Evolutionary conservation across 371 early-diverging fungal genomes (phyloP), one percentile per base, ranked within the genome.

Genomic region (Umbelopsis sp.): DNA sequence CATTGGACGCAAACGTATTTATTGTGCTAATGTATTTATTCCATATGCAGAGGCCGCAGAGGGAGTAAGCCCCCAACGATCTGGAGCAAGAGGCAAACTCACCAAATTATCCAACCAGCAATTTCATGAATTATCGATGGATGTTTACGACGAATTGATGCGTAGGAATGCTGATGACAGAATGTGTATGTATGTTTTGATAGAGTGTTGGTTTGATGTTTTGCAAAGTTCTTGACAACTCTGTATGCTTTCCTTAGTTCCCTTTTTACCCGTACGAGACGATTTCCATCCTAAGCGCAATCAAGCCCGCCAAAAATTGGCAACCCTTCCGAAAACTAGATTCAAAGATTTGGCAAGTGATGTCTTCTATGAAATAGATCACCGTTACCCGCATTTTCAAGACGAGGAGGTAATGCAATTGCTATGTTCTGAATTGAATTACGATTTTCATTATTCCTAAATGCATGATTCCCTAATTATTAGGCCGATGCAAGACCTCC

Each of bases 241-340:
- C 7, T 41, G 41, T 41, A 1, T 12, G 41, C 12, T 41, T 0
- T 12, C 41, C 41, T 29, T 77, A 95, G 96, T 91, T 18, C 96
- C 97, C 2, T 97, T 93, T 80, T 81, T 97, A 63, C 87, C 93
- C 8, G 86, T 94, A 32, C 81, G 91, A 22, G 89, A 90, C 70
- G 92, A 93, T 38, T 97, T 92, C 76, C 97, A 97, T 74, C 96
- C 94, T 12, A 96, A 96, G 79, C 89, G 97, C 53, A 98, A 98
- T 81, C 97, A 97, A 75, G 98, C 97, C 1, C 87, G 98, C 41
- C 97, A 97, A 74, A 98, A 98, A 74, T 86, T 98, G 9, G 96
- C 97, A 14, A 97, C 97, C 1, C 83, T 98, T 5, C 91, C 94
- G 10, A 84, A 76, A 63, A 77, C 87, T 53, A 87, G 96, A 52